Base-by-base conservation (phyloP, 2,329 filamentous ascomycete genomes). In the Apiospora arundinis region DNA sequence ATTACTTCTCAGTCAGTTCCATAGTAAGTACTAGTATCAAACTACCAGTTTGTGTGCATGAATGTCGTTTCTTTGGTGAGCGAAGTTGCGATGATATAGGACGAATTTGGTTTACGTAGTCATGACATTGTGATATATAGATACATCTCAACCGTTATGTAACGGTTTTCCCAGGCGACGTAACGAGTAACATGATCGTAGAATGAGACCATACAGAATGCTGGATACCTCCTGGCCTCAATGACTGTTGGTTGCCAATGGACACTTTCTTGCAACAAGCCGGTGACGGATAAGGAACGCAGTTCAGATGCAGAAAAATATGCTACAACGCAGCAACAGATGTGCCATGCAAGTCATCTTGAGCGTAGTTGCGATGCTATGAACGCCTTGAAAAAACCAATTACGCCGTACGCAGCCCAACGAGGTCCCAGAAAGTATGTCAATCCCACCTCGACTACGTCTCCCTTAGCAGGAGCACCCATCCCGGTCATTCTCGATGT, bases 401-500 rank as follows among this genome's bases (percentile, higher is more conserved):
- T 63, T 63, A 63, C 56, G 32, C 32, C 56, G 56, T 63, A 32
- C 56, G n/a, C 28, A 63, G 18, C 56, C 56, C 56, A 63, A 63
- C 56, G 56, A 63, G 28, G 56, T 63, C 56, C 56, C 56, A 23
- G 56, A 63, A 63, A 63, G 56, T 63, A 40, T 63, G 32, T 63
- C 56, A 40, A 63, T 40, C 21, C 56, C 56, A 63, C 56, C 56
- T 63, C 56, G 56, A 40, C 28, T 23, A 63, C 18, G 18, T 7
- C 56, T 45, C 65, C 23, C 40, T 46, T 88, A 99, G 86, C 96
- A 99, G 78, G 95, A 91, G 83, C 96, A 99, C 71, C 95, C 95
- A 79, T 97, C 94, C 78, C 94, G 91, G 78, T 97, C 94, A 82
- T 94, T 95, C 84, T 97, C 95, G 77, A 98, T 93, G 83, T 97